Conservation (phyloP, 805 yeast species). For the Kluyveromyces wickerhamii region DNA sequence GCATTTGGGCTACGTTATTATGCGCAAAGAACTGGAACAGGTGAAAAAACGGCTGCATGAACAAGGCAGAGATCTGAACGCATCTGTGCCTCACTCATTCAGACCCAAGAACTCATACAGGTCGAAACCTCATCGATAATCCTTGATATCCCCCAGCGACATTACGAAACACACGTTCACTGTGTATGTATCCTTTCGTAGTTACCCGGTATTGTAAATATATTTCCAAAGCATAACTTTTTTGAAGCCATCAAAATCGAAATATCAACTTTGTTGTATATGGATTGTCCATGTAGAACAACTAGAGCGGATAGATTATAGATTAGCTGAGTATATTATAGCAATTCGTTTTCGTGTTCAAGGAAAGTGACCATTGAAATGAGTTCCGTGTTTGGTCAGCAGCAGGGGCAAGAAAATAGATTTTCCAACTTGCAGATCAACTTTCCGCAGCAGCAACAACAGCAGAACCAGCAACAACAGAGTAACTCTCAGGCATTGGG, state of each 20-base stretch:
- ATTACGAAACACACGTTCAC: too few relatives aligned
- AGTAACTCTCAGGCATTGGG: conserved; percentile 12
- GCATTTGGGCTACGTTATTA: conserved; percentile 72
- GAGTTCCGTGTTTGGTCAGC: conserved; percentile 7
- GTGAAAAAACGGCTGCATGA: conserved; percentile 24
- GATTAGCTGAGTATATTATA: too few relatives aligned
- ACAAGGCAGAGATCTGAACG: conserved; percentile 12
- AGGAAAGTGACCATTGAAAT: too few relatives aligned
- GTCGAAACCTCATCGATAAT: neutral
- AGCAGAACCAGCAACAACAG: conserved; percentile 22
- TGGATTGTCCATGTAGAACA: too few relatives aligned
- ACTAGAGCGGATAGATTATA: too few relatives aligned
- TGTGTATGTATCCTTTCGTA: too few relatives aligned
- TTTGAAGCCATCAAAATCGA: too few relatives aligned
- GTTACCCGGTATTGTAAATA: too few relatives aligned
- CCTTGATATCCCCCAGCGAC: too few relatives aligned
- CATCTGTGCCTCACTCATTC: neutral
- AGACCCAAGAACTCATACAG: neutral
- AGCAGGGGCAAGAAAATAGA: conserved; percentile 13
- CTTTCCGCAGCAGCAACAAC: conserved; percentile 18
- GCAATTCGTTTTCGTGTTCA: too few relatives aligned
- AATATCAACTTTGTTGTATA: too few relatives aligned
- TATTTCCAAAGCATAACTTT: too few relatives aligned
- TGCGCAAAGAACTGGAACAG: conserved; percentile 50
- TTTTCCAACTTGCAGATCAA: conserved; percentile 19